phyloP scores from a whole-genome alignment of 164 flowering plant species.

The Cinnamomum micranthum region DNA sequence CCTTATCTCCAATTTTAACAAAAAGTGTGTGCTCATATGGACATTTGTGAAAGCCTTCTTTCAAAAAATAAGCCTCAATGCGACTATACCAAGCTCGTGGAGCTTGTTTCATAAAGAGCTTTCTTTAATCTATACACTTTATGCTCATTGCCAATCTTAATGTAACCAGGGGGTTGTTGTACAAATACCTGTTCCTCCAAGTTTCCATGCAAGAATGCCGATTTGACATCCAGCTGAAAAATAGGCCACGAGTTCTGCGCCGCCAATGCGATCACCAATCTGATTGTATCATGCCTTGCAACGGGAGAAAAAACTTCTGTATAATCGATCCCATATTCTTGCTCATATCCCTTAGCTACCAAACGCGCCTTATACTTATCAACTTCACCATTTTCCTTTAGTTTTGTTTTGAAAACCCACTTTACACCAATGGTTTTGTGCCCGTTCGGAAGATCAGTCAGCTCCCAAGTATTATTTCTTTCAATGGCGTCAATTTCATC shows the following conservation, averaged over 20 bases:
- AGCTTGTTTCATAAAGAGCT: conserved; percentile 13
- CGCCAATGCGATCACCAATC: conserved; percentile 12
- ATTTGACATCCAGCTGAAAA: conserved; percentile 12
- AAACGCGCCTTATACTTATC: conserved; percentile 7
- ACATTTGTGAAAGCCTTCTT: conserved; percentile 2
- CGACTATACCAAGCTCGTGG: conserved; percentile 12
- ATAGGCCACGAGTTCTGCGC: conserved; percentile 7
- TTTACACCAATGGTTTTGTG: conserved; percentile 11
- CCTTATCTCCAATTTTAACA: not conserved
- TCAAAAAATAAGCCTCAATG: conserved; percentile 9
- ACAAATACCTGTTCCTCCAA: conserved; percentile 12
- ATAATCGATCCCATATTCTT: conserved; percentile 3
- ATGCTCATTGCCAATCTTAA: conserved; percentile 8
- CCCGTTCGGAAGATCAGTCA: conserved; percentile 1
- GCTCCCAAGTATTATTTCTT: conserved; percentile 8
- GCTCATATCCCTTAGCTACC: conserved; percentile 10
- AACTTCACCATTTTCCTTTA: conserved; percentile 1
- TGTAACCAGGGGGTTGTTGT: conserved; percentile 13
- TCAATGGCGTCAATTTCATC: conserved; percentile 13
- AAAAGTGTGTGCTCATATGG: conserved; percentile 5
- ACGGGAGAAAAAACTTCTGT: conserved; percentile 8
- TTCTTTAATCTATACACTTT: conserved; percentile 14
- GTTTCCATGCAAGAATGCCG: conserved; percentile 19
- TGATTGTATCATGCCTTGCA: conserved; percentile 12
- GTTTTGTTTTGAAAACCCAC: conserved; percentile 13